Conservation (phyloP, 2,329 filamentous ascomycete species). For the Alternaria ethzedia region DNA sequence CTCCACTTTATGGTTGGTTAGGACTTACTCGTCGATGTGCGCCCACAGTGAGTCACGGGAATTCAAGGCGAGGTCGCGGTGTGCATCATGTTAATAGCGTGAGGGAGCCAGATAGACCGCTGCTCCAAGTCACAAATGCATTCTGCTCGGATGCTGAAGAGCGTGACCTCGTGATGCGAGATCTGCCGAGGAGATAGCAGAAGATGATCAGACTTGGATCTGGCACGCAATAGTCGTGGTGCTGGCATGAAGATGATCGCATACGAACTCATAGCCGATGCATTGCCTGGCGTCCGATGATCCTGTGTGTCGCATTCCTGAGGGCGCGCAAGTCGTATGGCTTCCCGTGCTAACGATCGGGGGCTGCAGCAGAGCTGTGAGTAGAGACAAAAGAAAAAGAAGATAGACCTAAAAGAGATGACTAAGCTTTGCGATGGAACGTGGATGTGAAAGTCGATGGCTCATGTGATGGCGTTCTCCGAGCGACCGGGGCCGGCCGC, state of each 20-base stretch:
- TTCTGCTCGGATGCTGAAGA: background rate
- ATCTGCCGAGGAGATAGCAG: background rate
- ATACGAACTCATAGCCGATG: background rate
- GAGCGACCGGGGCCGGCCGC: conserved; percentile 34
- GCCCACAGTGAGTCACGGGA: background rate
- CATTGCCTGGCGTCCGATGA: background rate
- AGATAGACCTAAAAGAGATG: background rate
- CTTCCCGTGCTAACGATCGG: background rate
- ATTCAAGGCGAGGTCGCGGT: background rate
- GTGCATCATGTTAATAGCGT: background rate
- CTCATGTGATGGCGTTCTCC: conserved; percentile 6
- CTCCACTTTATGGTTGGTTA: background rate
- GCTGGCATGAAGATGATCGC: background rate
- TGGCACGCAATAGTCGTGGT: background rate
- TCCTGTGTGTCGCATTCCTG: background rate
- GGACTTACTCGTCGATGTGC: background rate
- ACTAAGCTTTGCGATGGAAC: background rate
- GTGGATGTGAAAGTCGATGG: background rate
- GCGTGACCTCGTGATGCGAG: background rate
- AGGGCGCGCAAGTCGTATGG: background rate
- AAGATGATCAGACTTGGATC: background rate
- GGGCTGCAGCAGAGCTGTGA: background rate
- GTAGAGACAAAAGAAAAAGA: background rate
- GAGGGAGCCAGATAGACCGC: background rate
- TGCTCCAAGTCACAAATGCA: background rate